Evolutionary conservation across 2,329 filamentous ascomycete species (phyloP), one percentile per base, ranked within the genome.

Genomic region (Ophiostoma sp.): DNA sequence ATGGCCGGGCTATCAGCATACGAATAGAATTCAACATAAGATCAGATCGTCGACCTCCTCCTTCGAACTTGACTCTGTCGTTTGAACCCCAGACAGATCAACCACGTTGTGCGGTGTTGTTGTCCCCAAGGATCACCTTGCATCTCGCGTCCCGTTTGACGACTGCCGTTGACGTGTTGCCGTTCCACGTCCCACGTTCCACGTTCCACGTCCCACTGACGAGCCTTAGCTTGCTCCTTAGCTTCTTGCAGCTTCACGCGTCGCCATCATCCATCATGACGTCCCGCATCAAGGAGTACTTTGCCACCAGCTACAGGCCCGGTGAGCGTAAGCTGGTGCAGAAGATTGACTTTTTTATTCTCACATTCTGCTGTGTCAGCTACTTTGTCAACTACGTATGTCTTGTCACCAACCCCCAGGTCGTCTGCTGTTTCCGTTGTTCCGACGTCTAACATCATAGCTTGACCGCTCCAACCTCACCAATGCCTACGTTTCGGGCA

Each of bases 311-410:
- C 55, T 72, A 72, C 66, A 60, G 65, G 65, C 72, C 72, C 74
- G 58, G 73, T 80, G 47, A 74, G 81, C 58, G 73, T 14, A 36
- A 66, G 67, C 70, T 73, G 42, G 64, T 73, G 38, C 71, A 71
- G 47, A 73, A 73, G 68, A 69, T 72, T 64, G 86, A 88, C 74
- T 87, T 87, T 73, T 88, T 87, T 76, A 87, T 88, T 72, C 75
- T 88, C 62, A 86, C 83, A 0, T 88, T 88, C 73, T 88, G 86
- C 75, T 88, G 85, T 73, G 73, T 88, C 65, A 82, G 80, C 72
- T 85, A 85, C 73, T 82, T 85, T 68, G 77, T 82, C 72, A 84
- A 84, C 73, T 84, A 84, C 71, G 82, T 83, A 72, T 47, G 81
- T 67, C 41, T 38, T 14, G 5, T 18, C 49, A 11, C 7, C 49